Conservation (phyloP, 1,139 yeast genomes). For the Scheffersomyces segobiensis region DNA sequence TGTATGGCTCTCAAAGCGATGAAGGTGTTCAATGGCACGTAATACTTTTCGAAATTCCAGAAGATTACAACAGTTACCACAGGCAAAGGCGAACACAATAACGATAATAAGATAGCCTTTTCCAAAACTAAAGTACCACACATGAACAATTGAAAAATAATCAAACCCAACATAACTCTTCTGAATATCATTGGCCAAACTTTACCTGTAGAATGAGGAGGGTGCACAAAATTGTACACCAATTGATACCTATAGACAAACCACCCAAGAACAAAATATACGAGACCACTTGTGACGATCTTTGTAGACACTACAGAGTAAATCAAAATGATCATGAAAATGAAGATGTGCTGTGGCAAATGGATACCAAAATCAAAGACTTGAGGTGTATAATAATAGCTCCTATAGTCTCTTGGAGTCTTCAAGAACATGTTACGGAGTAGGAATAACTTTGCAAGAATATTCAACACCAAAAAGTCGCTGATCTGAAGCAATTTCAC, state of each 20-base stretch:
- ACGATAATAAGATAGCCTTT: slow-evolving; percentile 55
- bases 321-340: slow-evolving; percentile 59
- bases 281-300: slow-evolving; percentile 62
- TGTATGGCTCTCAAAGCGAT: slow-evolving; percentile 66
- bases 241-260: slow-evolving; percentile 68
- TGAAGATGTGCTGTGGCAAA: slow-evolving; percentile 64
- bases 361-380: slow-evolving; percentile 65
- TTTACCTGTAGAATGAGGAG: slow-evolving; percentile 70
- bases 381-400: slow-evolving; percentile 58
- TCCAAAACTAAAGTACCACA: slow-evolving; percentile 69
- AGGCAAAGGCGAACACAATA: slow-evolving; percentile 53
- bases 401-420: slow-evolving; percentile 57
- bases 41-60: slow-evolving; percentile 61
- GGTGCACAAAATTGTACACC: slow-evolving; percentile 66
- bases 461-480: slow-evolving; percentile 47
- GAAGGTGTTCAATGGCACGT: slow-evolving; percentile 58
- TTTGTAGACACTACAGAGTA: slow-evolving; percentile 67
- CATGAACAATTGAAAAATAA: slow-evolving; percentile 65
- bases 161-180: slow-evolving; percentile 56
- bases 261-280: slow-evolving; percentile 62
- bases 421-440: slow-evolving; percentile 42
- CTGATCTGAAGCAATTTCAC: slow-evolving; percentile 71
- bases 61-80: slow-evolving; percentile 48
- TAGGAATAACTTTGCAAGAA: slow-evolving; percentile 59
- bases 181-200: slow-evolving; percentile 69